Evolutionary conservation across 108 stramenopile genomes (phyloP), one percentile per base, ranked within the genome.

Genomic region (Skeletonema menzelii): DNA sequence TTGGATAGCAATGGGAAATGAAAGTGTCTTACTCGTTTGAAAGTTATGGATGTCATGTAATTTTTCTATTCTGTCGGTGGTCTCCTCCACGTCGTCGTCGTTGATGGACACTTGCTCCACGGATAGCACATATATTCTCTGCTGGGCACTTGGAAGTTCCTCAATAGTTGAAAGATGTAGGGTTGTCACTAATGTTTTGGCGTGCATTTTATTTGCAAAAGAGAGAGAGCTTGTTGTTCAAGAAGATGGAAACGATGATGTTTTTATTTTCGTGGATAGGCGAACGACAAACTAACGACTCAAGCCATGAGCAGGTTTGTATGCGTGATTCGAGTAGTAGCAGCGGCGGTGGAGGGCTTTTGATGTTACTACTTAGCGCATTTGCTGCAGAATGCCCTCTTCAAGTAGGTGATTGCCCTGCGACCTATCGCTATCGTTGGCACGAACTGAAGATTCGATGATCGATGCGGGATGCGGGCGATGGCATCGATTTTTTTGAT

Each of bases 141-240:
- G 79, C 35, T 80, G 79, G 31, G 79, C 79, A 47, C 79, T 80
- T 14, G 67, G 30, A 13, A 80, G 38, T 57, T 80, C 72, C 1
- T 15, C 44, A 49, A 55, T 14, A 0, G 79, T 67, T 15, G 79
- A 80, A 8, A 80, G 14, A 40, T 80, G 62, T 44, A 80, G 55
- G 19, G 79, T 73, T 32, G 69, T 6, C 15, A 71, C 57, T 15
- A 42, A 42, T 42, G 15, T 42, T 42, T 42, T 42, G 2, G 14
- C 14, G 40, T 42, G 40, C 40, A 42, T 40, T 14, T 42, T 15
- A 42, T 42, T 42, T 42, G 15, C 0, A 42, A 42, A 42, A 2
- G 4, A 2, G 13, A 14, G 13, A 3, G 40, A n/a, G n/a, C n/a
- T n/a, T n/a, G n/a, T 38, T 38, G 37, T 38, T 13, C 37, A 4